A percentile compares a stretch with the other conserved stretches of the same genome.
phyloP scores from a whole-genome alignment of 805 yeast genomes.

The Ogataea degrootiae region DNA sequence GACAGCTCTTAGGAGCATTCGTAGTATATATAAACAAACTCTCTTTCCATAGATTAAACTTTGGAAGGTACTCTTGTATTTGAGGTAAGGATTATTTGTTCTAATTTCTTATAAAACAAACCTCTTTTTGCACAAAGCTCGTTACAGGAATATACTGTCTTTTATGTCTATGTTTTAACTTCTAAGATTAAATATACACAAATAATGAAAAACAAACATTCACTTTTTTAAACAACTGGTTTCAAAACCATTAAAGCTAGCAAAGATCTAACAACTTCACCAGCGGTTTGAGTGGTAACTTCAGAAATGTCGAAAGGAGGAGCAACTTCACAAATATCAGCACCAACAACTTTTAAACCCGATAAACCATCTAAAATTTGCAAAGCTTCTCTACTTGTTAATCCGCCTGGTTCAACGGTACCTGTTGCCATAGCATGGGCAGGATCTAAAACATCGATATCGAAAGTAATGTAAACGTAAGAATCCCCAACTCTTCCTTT shows the following conservation, averaged over 20 bases:
- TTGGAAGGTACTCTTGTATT: no score
- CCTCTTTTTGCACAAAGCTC: no score
- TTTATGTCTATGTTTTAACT: no score
- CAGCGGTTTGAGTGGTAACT: constrained; percentile 16
- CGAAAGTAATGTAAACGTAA: constrained; percentile 43
- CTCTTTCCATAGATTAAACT: no score
- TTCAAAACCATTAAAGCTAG: constrained; percentile 13
- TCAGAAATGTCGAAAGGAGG: constrained; percentile 50
- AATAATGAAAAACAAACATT: no score
- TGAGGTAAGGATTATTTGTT: no score
- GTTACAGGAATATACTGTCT: no score
- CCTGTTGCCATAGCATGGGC: constrained; percentile 73
- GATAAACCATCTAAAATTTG: constrained; percentile 51
- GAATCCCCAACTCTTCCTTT: constrained; percentile 29
- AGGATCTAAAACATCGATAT: constrained; percentile 65
- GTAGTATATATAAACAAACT: no score
- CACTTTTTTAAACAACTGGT: constrained; percentile 6
- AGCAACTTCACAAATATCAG: constrained; percentile 67
- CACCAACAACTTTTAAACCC: constrained; percentile 58
- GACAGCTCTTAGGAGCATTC: no score
- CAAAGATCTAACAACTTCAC: constrained; percentile 14
- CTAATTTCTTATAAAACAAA: no score
- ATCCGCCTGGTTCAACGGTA: constrained; percentile 73
- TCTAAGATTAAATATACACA: no score
- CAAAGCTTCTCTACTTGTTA: constrained; percentile 58